phyloP scores from a whole-genome alignment of 192 early-diverging fungal species.

The Funneliformis geosporum region DNA sequence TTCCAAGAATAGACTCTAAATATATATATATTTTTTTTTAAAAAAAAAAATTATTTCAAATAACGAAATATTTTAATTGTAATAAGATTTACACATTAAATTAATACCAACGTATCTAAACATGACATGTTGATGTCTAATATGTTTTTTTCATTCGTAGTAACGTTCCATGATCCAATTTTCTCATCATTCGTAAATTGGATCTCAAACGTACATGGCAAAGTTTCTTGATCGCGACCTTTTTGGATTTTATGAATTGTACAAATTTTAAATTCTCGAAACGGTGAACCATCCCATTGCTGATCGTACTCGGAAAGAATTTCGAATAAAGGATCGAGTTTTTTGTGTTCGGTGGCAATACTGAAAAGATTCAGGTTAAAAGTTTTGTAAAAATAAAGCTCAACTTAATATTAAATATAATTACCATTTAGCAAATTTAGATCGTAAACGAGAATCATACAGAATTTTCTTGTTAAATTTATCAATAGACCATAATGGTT shows the following conservation, averaged over 20 bases:
- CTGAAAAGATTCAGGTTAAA: conserved; percentile 13
- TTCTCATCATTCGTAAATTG: conserved; percentile 39
- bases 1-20: conserved; percentile 46
- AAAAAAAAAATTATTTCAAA: neutral
- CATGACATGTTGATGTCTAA: conserved; percentile 34
- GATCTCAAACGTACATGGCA: conserved; percentile 16
- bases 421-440: conserved; percentile 42
- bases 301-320: conserved; percentile 21
- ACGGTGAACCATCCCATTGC: conserved; percentile 14
- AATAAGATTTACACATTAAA: no score
- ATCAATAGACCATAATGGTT: conserved; percentile 22
- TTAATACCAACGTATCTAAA: conserved; percentile 37
- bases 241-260: neutral
- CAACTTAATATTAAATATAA: neutral
- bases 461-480: conserved; percentile 37
- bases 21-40: neutral
- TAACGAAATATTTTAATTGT: neutral
- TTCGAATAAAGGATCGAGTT: conserved; percentile 35
- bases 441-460: conserved; percentile 31
- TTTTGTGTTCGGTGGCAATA: conserved; percentile 25
- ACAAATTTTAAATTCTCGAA: conserved; percentile 25
- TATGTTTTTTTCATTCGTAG: conserved; percentile 37
- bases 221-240: neutral
- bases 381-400: neutral
- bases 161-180: conserved; percentile 41